Evolutionary conservation across 1,139 yeast genomes (phyloP), one percentile per base, ranked within the genome.

Genomic region (Hansenula anomala): DNA sequence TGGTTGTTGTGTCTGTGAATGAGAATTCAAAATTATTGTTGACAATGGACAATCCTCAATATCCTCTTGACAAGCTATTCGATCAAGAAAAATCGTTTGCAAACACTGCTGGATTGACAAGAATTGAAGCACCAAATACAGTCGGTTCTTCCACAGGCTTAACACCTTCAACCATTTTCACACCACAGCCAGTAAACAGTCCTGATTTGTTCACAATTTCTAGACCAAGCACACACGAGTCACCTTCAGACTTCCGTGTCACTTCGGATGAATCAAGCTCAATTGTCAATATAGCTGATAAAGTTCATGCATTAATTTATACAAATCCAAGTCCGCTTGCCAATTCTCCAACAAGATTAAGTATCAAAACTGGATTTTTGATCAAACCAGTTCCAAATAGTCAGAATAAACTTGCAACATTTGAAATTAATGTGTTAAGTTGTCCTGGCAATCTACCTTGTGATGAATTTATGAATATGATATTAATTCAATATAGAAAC

Each of bases 1-100:
- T 85, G 53, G 75, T 87, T 29, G 88, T 87, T 15, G 69, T 83
- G n/a, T 79, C 92, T 12, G 87, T 85, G 0, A 82, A 80, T 47
- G 69, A 75, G 32, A 68, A 74, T 28, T 78, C 94, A 0, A 78
- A 80, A 34, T 49, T 79, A 29, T 59, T 82, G 6, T 65, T 85
- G 26, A 57, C 59, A 33, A 58, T 64, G 46, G 52, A 61, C 44
- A 52, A 64, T 22, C 49, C 50, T 23, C 33, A 46, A 3, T 60
- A 52, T 43, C 69, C 70, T 5, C 51, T 59, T 18, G 58, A 53
- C 38, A 63, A 59, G 41, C 50, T 60, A 5, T 54, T 60, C 32
- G 49, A 51, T 25, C 54, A 49, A 33, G 56, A 60, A 26, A 48
- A 47, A 4, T 33, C 39, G 8, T 44, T 52, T 25, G 38, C 49